Evolutionary conservation across 768 basidiomycete species (phyloP), one percentile per base, ranked within the genome.

Genomic region (Postia placenta): DNA sequence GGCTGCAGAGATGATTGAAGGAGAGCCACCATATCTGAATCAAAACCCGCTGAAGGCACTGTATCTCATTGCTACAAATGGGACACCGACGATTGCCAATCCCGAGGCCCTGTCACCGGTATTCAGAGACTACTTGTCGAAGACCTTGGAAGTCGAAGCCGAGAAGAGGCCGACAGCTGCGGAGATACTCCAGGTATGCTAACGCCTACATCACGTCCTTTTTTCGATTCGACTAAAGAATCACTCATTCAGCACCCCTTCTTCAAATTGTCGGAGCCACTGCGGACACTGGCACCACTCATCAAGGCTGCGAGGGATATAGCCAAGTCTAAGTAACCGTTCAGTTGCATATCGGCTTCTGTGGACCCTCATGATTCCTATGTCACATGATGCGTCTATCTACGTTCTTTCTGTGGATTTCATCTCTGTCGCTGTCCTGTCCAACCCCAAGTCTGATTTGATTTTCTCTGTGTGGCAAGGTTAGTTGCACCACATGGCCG

Each of bases 31-130:
- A 20, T 96, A 96, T 60, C 77, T 95, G 28, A 94, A 94, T 64
- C 93, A 96, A 72, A 95, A 95, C 68, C 93, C 94, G 0, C 74
- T 96, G 45, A 97, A 96, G 66, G 96, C 96, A 2, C 71, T 99
- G 38, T 99, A 98, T 67, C 80, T 99, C 42, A 99, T 99, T 59
- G 95, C 95, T 2, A 99, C 95, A 7, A 97, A 97, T 58, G 95
- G 96, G 23, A 98, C 95, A 20, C 96, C 96, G 0, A 87, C 87
- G 45, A 92, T 99, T 56, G 87, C 91, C 47, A 97, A 96, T 66
- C 94, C 94, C 7, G 85, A 85, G 60, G 69, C 76, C 45, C 67
- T 87, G 27, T 87, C 84, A 2, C 60, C 80, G 0, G 75, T 87
- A 14, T 98, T 99, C 73, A 83, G 80, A 47, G 91, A 96, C 60